phyloP scores from a whole-genome alignment of 2,329 filamentous ascomycete species.

The Botrytis pseudocinerea region DNA sequence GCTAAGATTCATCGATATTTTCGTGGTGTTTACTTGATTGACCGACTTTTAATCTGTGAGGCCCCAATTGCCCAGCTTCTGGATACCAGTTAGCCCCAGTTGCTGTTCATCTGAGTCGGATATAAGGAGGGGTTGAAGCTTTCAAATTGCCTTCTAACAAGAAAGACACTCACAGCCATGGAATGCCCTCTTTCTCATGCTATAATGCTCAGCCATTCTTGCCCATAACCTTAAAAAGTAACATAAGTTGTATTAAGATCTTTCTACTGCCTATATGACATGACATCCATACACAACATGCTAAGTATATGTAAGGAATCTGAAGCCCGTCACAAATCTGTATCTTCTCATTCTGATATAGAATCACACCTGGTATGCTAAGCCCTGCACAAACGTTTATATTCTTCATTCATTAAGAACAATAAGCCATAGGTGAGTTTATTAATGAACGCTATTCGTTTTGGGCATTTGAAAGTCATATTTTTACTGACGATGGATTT shows the following conservation, averaged over 20 bases:
- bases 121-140: background rate
- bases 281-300: background rate
- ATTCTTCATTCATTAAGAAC: background rate
- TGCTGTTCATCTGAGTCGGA: background rate
- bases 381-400: background rate
- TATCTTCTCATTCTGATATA: background rate
- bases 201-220: background rate
- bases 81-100: background rate
- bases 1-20: background rate
- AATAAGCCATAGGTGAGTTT: background rate
- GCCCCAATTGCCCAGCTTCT: background rate
- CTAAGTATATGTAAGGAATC: background rate
- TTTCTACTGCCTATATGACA: background rate
- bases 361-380: background rate
- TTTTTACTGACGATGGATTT: background rate
- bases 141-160: background rate
- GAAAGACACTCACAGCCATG: background rate
- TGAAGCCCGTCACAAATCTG: background rate
- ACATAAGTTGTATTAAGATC: background rate
- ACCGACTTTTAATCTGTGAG: background rate
- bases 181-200: background rate
- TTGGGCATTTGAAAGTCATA: background rate
- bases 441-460: rapidly evolving
- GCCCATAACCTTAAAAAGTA: background rate
- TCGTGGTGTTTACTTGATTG: background rate